Evolutionary conservation across 306 rosid species (phyloP), one percentile per base, ranked within the genome.

Genomic region (Styphnolobium japonicum): DNA sequence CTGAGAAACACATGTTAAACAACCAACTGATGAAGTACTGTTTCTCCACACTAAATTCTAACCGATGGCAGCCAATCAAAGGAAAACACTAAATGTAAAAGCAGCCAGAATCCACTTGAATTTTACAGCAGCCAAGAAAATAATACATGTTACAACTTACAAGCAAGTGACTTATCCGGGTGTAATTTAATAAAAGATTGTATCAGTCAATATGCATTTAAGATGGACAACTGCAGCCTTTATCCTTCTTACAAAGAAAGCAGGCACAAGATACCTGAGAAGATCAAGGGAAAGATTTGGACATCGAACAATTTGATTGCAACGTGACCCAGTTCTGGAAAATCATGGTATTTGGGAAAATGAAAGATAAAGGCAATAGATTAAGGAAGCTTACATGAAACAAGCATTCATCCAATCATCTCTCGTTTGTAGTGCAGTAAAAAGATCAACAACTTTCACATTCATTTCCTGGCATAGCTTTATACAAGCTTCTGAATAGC

Each of bases 401-500:
- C 94, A 93, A 80, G 67, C 68, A 62, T 91, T 76, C 87, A 21
- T 74, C 97, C 98, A 92, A 58, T 90, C 85, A 63, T 91, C 88
- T 80, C 66, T 84, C 80, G 77, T 86, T 82, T 92, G 98, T 48
- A 91, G 40, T 53, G 97, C 95, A 10, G 57, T 83, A 62, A 89
- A 94, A 65, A 94, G 97, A 88, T 94, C 98, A 61, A 94, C 67
- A 16, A 84, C 93, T 81, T 86, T 84, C 73, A 94, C 82, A 65
- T 81, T 91, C 80, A 88, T 83, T 86, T 92, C 97, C 67, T 88
- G 73, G 88, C 97, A 91, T 52, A 94, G 86, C 87, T 89, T 81
- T 71, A 86, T 31, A 88, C 97, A 91, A 66, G 95, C 98, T 11
- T 94, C 95, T 16, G 97, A 91, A 80, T 94, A 94, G 43, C 77